Evolutionary conservation across 2,329 filamentous ascomycete species (phyloP).

Genomic region (Camptophora hylomeconis): DNA sequence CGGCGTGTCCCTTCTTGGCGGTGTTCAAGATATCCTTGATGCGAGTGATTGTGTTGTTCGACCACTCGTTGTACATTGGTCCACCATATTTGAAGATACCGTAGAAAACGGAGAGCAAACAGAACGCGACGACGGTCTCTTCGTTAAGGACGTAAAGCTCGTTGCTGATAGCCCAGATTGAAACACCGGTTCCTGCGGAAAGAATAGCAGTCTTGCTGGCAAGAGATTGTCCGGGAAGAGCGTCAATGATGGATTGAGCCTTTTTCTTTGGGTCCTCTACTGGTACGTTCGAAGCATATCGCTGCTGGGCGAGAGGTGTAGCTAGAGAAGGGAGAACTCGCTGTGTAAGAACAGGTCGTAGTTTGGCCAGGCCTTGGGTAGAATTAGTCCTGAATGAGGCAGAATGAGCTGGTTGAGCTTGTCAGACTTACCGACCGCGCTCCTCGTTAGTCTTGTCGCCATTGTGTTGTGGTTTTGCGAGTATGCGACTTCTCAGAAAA

Average conservation of each 20-base stretch:
- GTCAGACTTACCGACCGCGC: conserved; percentile 69
- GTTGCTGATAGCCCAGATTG: conserved; percentile 93
- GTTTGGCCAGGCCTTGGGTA: conserved; percentile 88
- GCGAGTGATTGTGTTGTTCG: conserved; percentile 75
- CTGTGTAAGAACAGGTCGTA: conserved; percentile 53
- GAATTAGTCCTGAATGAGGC: too few relatives aligned
- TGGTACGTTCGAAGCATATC: conserved; percentile 65
- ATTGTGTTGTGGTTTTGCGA: conserved; percentile 46
- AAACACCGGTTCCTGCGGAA: conserved; percentile 79
- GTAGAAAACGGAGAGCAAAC: conserved; percentile 83
- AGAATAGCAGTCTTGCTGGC: conserved; percentile 95
- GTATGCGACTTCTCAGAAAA: too few relatives aligned
- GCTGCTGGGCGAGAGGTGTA: conserved; percentile 52
- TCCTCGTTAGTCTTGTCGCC: conserved; percentile 95
- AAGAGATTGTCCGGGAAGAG: conserved; percentile 81
- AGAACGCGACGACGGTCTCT: conserved; percentile 89
- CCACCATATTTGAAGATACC: conserved; percentile 88
- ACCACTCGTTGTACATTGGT: conserved; percentile 86
- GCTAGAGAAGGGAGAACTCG: conserved; percentile 63
- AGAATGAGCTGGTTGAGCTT: conserved; percentile 24
- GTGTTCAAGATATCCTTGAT: conserved; percentile 91
- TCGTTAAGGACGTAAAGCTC: conserved; percentile 99
- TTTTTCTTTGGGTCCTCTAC: conserved; percentile 88
- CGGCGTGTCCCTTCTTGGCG: conserved; percentile 85
- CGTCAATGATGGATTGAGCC: conserved; percentile 87